phyloP scores from a whole-genome alignment of 371 early-diverging fungal species.

The Furculomyces boomerangus region DNA sequence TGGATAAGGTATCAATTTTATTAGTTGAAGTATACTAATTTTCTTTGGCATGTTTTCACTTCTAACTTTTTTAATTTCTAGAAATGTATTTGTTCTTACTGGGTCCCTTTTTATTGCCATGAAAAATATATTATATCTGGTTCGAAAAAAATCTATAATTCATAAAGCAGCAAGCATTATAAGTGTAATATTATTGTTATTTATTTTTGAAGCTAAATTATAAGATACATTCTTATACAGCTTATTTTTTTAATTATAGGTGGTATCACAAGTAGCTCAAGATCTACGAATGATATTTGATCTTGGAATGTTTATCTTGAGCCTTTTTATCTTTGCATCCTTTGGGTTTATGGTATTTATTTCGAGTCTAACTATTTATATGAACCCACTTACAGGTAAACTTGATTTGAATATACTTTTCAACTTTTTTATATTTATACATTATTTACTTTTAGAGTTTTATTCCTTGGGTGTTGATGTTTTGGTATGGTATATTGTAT shows the following conservation, averaged over 20 bases:
- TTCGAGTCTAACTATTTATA: background rate
- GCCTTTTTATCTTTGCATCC: background rate
- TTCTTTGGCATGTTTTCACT: background rate
- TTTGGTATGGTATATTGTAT: background rate
- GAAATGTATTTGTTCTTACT: background rate
- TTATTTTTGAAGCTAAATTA: background rate
- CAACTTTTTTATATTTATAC: background rate
- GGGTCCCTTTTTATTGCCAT: background rate
- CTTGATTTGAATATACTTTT: background rate
- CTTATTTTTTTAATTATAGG: background rate
- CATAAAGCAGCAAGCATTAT: background rate
- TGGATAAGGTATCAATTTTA: background rate
- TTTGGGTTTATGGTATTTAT: background rate
- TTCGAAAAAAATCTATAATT: background rate
- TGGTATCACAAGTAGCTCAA: background rate
- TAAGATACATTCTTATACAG: background rate
- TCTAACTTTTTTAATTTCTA: background rate
- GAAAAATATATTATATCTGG: background rate
- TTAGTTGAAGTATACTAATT: background rate
- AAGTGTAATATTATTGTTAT: background rate
- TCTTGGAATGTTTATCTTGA: background rate
- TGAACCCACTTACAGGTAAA: background rate
- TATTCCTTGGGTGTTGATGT: background rate
- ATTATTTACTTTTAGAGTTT: background rate
- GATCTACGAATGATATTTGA: background rate